Base-by-base conservation (phyloP, 106 monocot genomes). In the Dendrobium catenatum region DNA sequence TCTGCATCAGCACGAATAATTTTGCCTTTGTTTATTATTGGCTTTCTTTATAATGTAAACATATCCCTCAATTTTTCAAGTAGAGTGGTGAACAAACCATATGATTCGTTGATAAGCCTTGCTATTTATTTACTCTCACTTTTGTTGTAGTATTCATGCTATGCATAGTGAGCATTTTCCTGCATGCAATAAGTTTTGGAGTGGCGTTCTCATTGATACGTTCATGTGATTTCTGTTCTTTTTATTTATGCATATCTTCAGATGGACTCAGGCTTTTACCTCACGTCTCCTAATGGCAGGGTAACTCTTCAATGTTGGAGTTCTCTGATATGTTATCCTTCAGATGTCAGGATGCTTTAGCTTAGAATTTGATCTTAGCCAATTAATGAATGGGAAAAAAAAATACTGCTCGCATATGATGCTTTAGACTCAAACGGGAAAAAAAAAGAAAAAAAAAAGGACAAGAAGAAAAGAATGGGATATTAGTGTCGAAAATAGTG, bases 281-380 rank as follows among this genome's bases (percentile, higher is more conserved):
- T 42, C 20, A 76, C 51, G 76, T 76, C 76, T 76, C 49, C 76
- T 76, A 24, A 76, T 82, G 74, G 77, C 82, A 82, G 82, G 82
- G 82, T 68, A 67, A 68, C 46, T 82, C 77, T 77, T 82, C 82
- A 82, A 6, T 82, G 67, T 77, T 77, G 77, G 77, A 77, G 49
- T 82, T 82, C 68, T 68, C 49, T 76, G 56, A 66, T 79, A 59
- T 66, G 18, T 41, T 43, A 26, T 66, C 61, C 77, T 82, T 82
- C 67, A n/a, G 56, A 77, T 82, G 77, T 68, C 77, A 48, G 67
- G 56, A 82, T 31, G 29, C 51, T 77, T 81, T 56, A 76, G 76
- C 76, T 76, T 49, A 51, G 20, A 76, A 76, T 76, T 13, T 11
- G 76, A 24, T 49, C 43, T 49, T 76, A 49, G 48, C 27, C 47